These are phyloP conservation scores for Annulohypoxylon nitens DNA, from an alignment of 495 filamentous ascomycete genomes.

Conservation along the genomic window DNA sequence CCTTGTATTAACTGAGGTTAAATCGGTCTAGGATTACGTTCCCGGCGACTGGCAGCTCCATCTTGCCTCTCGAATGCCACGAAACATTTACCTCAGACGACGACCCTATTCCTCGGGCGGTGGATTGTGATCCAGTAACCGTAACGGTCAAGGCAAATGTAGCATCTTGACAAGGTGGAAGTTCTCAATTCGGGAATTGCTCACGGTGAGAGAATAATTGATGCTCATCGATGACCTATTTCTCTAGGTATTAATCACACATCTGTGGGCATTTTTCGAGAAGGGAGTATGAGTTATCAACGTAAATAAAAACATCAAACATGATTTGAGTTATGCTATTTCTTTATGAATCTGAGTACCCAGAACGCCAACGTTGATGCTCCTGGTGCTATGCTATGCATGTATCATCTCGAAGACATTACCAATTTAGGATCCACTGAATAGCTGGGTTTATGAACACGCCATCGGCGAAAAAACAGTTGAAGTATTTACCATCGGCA, in stretches of 20 bases:
- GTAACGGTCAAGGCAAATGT: slow-evolving; percentile 3
- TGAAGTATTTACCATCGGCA: not conserved
- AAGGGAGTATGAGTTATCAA: not conserved
- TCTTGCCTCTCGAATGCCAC: slow-evolving; percentile 25
- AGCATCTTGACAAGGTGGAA: not conserved
- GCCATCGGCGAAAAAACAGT: not conserved
- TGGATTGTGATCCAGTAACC: slow-evolving; percentile 17
- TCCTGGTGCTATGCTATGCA: slow-evolving; percentile 26
- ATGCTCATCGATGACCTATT: too few relatives aligned
- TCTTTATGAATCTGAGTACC: slow-evolving; percentile 27
- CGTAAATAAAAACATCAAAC: slow-evolving; percentile 4
- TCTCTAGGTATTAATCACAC: not conserved
- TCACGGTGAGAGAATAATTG: not conserved
- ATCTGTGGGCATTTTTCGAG: too few relatives aligned
- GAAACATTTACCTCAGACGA: slow-evolving; percentile 8
- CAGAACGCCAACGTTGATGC: slow-evolving; percentile 26
- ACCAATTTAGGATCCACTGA: not conserved
- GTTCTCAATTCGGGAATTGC: not conserved
- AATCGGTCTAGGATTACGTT: slow-evolving; percentile 6
- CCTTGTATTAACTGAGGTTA: not conserved
- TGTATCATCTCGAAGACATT: slow-evolving; percentile 9
- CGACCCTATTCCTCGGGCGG: not conserved
- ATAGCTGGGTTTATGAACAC: slow-evolving; percentile 1
- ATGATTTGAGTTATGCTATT: slow-evolving; percentile 15
- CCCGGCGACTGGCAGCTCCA: slow-evolving; percentile 6